A percentile compares a stretch with the other conserved stretches of the same genome.
These are phyloP conservation scores for Lichtheimia ornata DNA, from an alignment of 371 early-diverging fungal genomes.

Conservation along the genomic window DNA sequence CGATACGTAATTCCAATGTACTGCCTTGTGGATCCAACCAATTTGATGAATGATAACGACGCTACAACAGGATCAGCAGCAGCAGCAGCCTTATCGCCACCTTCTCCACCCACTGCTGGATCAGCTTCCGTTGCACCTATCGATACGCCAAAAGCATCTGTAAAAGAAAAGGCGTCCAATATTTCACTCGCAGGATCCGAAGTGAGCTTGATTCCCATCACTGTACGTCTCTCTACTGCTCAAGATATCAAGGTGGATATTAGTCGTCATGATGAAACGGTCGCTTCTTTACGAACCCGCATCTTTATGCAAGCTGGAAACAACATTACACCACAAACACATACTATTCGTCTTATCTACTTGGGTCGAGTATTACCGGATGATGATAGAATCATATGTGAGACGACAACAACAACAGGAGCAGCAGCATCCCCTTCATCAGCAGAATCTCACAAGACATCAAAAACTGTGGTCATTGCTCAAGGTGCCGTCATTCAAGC, in stretches of 20 bases:
- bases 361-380: slow-evolving; percentile 37
- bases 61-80: neutral
- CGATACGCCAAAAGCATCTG: neutral
- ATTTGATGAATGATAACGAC: slow-evolving; percentile 35
- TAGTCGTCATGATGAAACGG: slow-evolving; percentile 26
- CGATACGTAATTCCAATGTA: slow-evolving; percentile 66
- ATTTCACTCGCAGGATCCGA: slow-evolving; percentile 7
- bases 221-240: slow-evolving; percentile 37
- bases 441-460: neutral
- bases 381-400: slow-evolving; percentile 19
- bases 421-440: neutral
- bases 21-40: slow-evolving; percentile 65
- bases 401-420: neutral
- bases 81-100: too few relatives aligned
- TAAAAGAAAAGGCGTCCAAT: slow-evolving; percentile 7
- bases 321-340: slow-evolving; percentile 20
- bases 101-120: neutral
- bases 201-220: slow-evolving; percentile 20
- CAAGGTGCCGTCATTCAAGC: slow-evolving; percentile 33
- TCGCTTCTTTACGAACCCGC: slow-evolving; percentile 27
- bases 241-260: slow-evolving; percentile 31
- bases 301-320: slow-evolving; percentile 25
- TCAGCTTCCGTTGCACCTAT: neutral
- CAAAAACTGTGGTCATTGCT: slow-evolving; percentile 17
- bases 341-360: slow-evolving; percentile 36